Evolutionary conservation across 2,329 filamentous ascomycete genomes (phyloP).

Genomic region (Chrysoporthe puriensis): DNA sequence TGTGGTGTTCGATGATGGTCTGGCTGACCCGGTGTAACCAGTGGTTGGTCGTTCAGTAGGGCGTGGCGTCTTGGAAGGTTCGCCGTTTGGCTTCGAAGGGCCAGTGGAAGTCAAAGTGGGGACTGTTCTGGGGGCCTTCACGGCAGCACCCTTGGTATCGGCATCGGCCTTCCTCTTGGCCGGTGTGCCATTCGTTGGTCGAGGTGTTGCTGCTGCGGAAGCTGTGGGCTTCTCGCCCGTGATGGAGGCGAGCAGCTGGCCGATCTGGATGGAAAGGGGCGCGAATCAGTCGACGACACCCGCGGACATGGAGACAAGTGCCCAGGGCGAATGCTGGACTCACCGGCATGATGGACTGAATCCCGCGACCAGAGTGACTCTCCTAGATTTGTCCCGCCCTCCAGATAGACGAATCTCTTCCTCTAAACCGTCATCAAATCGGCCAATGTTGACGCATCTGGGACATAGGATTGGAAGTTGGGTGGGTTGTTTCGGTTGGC

Average conservation of each 20-base stretch:
- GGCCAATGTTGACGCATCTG: slow-evolving; percentile 26
- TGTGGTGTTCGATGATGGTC: slow-evolving; percentile 31
- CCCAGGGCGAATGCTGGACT: slow-evolving; percentile 30
- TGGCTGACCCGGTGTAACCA: slow-evolving; percentile 30
- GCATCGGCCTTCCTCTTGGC: slow-evolving; percentile 63
- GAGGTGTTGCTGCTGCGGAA: slow-evolving; percentile 32
- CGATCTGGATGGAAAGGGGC: slow-evolving; percentile 45
- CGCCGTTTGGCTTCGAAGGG: slow-evolving; percentile 30
- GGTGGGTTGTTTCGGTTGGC: slow-evolving; percentile 5
- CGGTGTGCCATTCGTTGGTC: slow-evolving; percentile 20
- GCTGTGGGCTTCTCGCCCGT: slow-evolving; percentile 54
- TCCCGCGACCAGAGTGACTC: slow-evolving; percentile 10
- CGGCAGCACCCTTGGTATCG: slow-evolving; percentile 45
- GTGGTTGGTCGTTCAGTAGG: slow-evolving; percentile 23
- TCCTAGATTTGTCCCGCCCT: slow-evolving; percentile 27
- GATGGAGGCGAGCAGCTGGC: slow-evolving; percentile 65
- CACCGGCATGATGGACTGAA: slow-evolving; percentile 42
- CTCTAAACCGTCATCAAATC: slow-evolving; percentile 37
- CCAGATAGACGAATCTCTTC: slow-evolving; percentile 21
- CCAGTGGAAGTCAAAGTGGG: slow-evolving; percentile 32
- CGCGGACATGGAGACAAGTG: neutral
- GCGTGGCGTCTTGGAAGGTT: slow-evolving; percentile 35
- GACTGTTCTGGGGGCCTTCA: slow-evolving; percentile 47
- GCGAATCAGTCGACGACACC: slow-evolving; percentile 20
- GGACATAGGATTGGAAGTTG: neutral